These are phyloP conservation scores for Aspergillus unguis DNA, from an alignment of 2,329 filamentous ascomycete genomes.

Conservation along the genomic window DNA sequence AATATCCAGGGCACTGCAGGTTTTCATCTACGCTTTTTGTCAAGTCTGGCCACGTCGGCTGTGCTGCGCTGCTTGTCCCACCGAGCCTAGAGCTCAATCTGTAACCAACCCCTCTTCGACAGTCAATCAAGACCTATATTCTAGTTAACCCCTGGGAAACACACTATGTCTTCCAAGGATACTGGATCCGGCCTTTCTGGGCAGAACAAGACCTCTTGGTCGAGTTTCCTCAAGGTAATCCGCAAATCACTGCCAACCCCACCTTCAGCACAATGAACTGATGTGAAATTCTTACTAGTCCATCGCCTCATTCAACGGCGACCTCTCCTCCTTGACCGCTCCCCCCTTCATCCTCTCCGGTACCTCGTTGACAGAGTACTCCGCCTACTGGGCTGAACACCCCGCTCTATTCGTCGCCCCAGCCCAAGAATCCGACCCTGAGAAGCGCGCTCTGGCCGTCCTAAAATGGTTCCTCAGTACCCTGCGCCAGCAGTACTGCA, in stretches of 20 bases:
- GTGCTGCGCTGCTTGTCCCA: neutral
- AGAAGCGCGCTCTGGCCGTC: slow-evolving; percentile 81
- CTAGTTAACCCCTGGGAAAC: neutral
- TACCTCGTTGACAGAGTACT: slow-evolving; percentile 76
- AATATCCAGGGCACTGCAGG: too few species aligned
- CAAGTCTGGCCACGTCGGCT: neutral
- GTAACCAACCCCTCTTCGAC: neutral
- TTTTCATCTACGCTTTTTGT: slow-evolving; percentile 5
- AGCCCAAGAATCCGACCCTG: slow-evolving; percentile 71
- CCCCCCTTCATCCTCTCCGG: slow-evolving; percentile 79
- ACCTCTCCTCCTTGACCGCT: slow-evolving; percentile 74
- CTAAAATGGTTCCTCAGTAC: slow-evolving; percentile 95
- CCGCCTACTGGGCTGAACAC: slow-evolving; percentile 78
- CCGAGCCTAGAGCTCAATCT: neutral
- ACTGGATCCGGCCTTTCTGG: slow-evolving; percentile 41
- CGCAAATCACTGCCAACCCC: neutral
- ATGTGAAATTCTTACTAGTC: slow-evolving; percentile 44
- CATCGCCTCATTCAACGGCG: slow-evolving; percentile 77
- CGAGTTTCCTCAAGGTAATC: slow-evolving; percentile 47
- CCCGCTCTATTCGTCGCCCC: slow-evolving; percentile 77
- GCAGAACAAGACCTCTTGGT: slow-evolving; percentile 46
- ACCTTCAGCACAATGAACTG: neutral
- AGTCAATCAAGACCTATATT: neutral
- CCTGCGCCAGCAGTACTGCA: slow-evolving; percentile 78
- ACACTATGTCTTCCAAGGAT: slow-evolving; percentile 35